phyloP scores from a whole-genome alignment of 2,329 filamentous ascomycete species.

The Phaeomoniella chlamydospora region DNA sequence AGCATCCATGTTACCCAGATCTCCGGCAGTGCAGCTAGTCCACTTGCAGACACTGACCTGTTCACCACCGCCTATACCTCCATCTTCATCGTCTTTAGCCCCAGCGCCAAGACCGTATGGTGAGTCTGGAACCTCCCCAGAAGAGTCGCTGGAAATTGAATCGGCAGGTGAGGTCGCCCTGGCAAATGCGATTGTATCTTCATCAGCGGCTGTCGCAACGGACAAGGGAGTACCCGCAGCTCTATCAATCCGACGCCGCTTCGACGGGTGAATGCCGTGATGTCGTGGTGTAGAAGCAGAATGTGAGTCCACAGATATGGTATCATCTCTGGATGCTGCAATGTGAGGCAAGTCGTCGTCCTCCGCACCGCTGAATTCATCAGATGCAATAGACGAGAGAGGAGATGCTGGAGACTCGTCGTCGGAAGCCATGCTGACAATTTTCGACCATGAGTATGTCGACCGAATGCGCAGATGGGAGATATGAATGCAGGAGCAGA shows the following conservation, averaged over 20 bases:
- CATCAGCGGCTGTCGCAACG: constrained; percentile 16
- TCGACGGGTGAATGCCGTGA: constrained; percentile 29
- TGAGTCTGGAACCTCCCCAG: constrained; percentile 66
- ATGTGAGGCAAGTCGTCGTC: constrained; percentile 36
- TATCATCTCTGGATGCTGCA: constrained; percentile 19
- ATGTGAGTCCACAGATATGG: constrained; percentile 16
- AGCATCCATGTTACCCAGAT: constrained; percentile 66
- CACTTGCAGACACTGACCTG: constrained; percentile 67
- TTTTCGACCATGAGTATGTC: too few relatives aligned
- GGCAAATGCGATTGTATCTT: constrained; percentile 17
- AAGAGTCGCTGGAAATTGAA: constrained; percentile 81
- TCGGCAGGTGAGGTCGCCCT: constrained; percentile 34
- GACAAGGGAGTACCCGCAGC: constrained; percentile 36
- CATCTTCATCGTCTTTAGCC: constrained; percentile 44
- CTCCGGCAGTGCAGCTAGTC: constrained; percentile 58
- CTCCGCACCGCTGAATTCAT: constrained; percentile 46
- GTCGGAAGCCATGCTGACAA: background rate
- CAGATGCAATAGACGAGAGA: constrained; percentile 50
- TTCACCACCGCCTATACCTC: constrained; percentile 51
- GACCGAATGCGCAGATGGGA: too few relatives aligned
- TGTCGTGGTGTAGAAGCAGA: constrained; percentile 9
- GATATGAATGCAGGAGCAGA: too few relatives aligned
- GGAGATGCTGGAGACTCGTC: constrained; percentile 38
- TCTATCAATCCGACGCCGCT: constrained; percentile 32
- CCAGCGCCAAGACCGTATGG: constrained; percentile 30